phyloP scores from a whole-genome alignment of 2,329 filamentous ascomycete genomes.

The Aureobasidium sp. region DNA sequence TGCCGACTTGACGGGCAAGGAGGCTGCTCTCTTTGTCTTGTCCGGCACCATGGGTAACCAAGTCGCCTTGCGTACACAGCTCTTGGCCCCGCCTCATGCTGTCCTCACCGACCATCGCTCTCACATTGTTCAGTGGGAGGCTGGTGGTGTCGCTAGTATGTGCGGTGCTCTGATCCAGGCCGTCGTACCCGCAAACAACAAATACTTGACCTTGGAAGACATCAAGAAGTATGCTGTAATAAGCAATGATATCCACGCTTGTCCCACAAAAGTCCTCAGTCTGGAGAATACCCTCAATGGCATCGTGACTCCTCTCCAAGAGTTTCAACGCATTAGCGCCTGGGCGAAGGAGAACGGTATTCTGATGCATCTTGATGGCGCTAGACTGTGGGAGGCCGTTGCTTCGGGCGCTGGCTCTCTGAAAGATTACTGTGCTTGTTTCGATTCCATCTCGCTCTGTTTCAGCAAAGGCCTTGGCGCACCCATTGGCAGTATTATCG shows the following conservation, averaged over 20 bases:
- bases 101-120: slow-evolving; percentile 71
- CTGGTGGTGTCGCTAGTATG: slow-evolving; percentile 59
- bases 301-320: slow-evolving; percentile 65
- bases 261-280: slow-evolving; percentile 71
- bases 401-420: slow-evolving; percentile 60
- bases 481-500: slow-evolving; percentile 68
- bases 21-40: slow-evolving; percentile 70
- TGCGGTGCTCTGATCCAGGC: slow-evolving; percentile 62
- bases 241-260: slow-evolving; percentile 63
- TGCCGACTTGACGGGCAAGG: slow-evolving; percentile 64
- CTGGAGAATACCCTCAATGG: slow-evolving; percentile 82
- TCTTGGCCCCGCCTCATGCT: slow-evolving; percentile 70
- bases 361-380: slow-evolving; percentile 69
- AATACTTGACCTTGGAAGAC: slow-evolving; percentile 70
- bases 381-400: slow-evolving; percentile 73
- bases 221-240: slow-evolving; percentile 57
- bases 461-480: slow-evolving; percentile 79
- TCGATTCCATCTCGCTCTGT: slow-evolving; percentile 69
- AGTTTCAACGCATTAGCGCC: slow-evolving; percentile 58
- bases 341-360: slow-evolving; percentile 59
- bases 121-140: slow-evolving; percentile 67
- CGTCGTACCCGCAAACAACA: slow-evolving; percentile 60
- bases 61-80: slow-evolving; percentile 66
- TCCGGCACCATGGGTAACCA: slow-evolving; percentile 96
- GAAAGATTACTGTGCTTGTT: slow-evolving; percentile 56